These are phyloP conservation scores for Sedum album DNA, from an alignment of 164 flowering plant species.

Conservation along the genomic window DNA sequence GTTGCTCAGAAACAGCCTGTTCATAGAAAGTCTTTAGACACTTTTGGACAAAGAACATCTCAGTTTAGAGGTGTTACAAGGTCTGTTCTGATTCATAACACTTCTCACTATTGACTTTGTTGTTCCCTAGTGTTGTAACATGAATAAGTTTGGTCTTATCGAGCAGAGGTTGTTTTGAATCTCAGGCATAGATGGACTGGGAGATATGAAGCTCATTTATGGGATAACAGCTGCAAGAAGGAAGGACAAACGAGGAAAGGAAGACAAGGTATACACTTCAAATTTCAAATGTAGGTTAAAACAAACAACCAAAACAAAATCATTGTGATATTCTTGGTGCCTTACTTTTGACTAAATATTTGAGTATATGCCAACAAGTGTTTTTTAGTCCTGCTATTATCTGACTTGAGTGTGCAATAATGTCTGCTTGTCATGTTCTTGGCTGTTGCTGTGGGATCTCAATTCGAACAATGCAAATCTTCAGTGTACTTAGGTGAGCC, in stretches of 20 bases:
- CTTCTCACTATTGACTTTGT: neutral
- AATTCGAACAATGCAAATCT: constrained; percentile 16
- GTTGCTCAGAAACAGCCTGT: constrained; percentile 41
- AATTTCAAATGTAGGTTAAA: neutral
- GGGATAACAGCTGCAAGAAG: constrained; percentile 77
- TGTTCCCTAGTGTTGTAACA: neutral
- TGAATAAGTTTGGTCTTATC: neutral
- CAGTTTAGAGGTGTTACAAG: constrained; percentile 79
- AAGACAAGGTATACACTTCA: constrained; percentile 43
- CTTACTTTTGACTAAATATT: constrained; percentile 10
- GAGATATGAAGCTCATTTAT: constrained; percentile 66
- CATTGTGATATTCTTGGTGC: neutral
- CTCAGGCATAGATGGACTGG: constrained; percentile 77
- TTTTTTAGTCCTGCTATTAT: constrained; percentile 12
- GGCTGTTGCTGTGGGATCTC: constrained; percentile 10
- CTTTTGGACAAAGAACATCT: constrained; percentile 76
- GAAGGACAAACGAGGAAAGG: constrained; percentile 85
- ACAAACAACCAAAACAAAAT: neutral
- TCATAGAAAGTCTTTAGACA: constrained; percentile 66
- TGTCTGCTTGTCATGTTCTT: constrained; percentile 25
- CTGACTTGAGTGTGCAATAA: constrained; percentile 19
- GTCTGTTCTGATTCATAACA: constrained; percentile 16
- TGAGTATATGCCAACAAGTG: constrained; percentile 8
- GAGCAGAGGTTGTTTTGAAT: neutral
- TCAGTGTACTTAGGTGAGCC: constrained; percentile 72